Evolutionary conservation across 768 basidiomycete genomes (phyloP).

Genomic region (Multifurca ochricompacta): DNA sequence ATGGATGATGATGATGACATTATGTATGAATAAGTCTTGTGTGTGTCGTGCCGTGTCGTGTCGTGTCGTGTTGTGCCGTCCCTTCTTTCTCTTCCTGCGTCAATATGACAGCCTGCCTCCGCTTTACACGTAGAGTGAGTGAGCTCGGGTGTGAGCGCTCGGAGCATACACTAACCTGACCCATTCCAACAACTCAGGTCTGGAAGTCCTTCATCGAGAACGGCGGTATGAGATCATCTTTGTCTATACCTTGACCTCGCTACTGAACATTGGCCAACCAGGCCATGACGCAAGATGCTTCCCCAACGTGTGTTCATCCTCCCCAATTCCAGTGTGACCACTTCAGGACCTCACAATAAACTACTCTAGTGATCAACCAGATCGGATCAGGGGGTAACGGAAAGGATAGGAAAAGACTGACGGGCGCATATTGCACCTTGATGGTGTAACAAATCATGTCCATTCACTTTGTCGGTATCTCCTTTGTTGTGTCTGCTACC

Average conservation of each 20-base stretch:
- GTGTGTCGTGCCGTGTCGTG: too few relatives aligned
- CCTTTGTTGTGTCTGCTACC: background rate
- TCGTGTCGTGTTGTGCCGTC: too few relatives aligned
- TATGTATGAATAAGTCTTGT: too few relatives aligned
- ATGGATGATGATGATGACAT: conserved; percentile 10
- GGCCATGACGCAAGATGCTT: conserved; percentile 79
- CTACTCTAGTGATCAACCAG: too few relatives aligned
- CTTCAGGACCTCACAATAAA: background rate
- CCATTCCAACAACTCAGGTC: conserved; percentile 47
- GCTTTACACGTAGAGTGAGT: conserved; percentile 57
- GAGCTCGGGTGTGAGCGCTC: background rate
- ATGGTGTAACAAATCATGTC: conserved; percentile 3
- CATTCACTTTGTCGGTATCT: background rate
- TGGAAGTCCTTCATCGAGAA: conserved; percentile 77
- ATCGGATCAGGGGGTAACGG: too few relatives aligned
- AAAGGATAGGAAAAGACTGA: too few relatives aligned
- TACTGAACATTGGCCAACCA: too few relatives aligned
- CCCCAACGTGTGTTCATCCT: conserved; percentile 49
- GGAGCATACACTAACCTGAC: too few relatives aligned
- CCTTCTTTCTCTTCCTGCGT: too few relatives aligned
- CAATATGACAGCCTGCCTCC: conserved; percentile 58
- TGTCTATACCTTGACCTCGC: background rate
- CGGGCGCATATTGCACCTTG: too few relatives aligned
- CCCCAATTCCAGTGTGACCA: background rate
- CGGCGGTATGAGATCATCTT: conserved; percentile 40